Base-by-base conservation (phyloP, 257 asterid species). In the Anisodus acutangulus region DNA sequence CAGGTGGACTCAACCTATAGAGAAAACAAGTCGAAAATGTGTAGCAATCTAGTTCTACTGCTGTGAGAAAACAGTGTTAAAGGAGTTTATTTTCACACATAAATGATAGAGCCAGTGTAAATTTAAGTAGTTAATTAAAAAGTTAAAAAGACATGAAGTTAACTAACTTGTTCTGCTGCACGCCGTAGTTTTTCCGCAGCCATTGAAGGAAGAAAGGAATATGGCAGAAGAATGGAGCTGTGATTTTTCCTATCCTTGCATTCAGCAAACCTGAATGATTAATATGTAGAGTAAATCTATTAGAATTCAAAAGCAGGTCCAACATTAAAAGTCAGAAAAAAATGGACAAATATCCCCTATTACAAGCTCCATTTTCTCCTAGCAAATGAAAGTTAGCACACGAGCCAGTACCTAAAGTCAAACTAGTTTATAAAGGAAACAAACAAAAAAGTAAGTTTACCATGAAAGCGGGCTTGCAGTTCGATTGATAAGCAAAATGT, bases 221-320 rank as follows among this genome's bases (percentile, higher is more conserved):
- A 90, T 17, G 99, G 95, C 90, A 93, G 88, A 88, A 90, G 78
- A 84, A 94, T 82, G 83, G 97, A 87, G 83, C 93, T 91, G 78
- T 71, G 97, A 85, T 94, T 92, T 82, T 91, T 92, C 78, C 98
- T 92, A 89, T 96, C 97, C 92, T 93, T 97, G 96, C 99, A 95
- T 88, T 97, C 98, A 92, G 87, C 90, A 91, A 97, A 97, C 99
- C 98, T 96, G 97, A 93, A 92, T 82, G 91, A 90, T 93, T 90
- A 91, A 91, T 90, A 92, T 91, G 93, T 91, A 93, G 91, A 92
- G 85, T 84, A 84, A 91, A 89, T 89, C 90, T 90, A 88, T 86
- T 80, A 87, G 87, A 87, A 87, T 89, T 91, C 91, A 89, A 90
- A 87, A 90, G 31, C 85, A 86, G 83, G 7, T n/a, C 82, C 17